Conservation (phyloP, 805 yeast genomes). For the Limtongozyma cylindracea region DNA sequence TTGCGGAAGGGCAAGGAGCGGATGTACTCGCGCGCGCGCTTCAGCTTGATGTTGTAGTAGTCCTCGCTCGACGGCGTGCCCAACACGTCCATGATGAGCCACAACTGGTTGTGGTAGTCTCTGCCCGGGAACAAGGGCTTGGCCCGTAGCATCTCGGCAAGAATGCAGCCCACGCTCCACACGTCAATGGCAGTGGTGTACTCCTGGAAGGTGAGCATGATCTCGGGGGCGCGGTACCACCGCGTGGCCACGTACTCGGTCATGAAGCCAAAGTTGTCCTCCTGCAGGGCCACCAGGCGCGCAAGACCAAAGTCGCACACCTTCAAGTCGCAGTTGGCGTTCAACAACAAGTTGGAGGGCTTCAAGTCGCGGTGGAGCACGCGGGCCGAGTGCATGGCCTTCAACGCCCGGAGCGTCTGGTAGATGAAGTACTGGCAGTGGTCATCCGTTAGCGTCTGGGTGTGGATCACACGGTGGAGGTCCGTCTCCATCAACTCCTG, state of each 20-base stretch:
- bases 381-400: slow-evolving; percentile 82
- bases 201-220: slow-evolving; percentile 82
- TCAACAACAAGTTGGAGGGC: slow-evolving; percentile 67
- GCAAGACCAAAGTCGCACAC: slow-evolving; percentile 92
- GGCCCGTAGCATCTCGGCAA: slow-evolving; percentile 84
- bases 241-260: slow-evolving; percentile 97
- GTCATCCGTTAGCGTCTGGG: slow-evolving; percentile 71
- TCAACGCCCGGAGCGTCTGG: slow-evolving; percentile 75
- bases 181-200: slow-evolving; percentile 92
- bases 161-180: slow-evolving; percentile 95
- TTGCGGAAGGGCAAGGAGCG: slow-evolving; percentile 45
- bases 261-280: slow-evolving; percentile 58
- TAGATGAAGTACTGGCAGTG: slow-evolving; percentile 86
- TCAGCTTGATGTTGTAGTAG: slow-evolving; percentile 46
- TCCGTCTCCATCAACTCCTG: slow-evolving; percentile 83
- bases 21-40: slow-evolving; percentile 75
- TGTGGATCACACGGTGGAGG: slow-evolving; percentile 53
- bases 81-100: slow-evolving; percentile 58
- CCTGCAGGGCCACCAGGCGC: slow-evolving; percentile 29
- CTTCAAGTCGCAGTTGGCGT: slow-evolving; percentile 83
- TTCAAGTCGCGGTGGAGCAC: slow-evolving; percentile 84
- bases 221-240: slow-evolving; percentile 98
- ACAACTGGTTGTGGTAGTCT: slow-evolving; percentile 79
- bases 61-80: slow-evolving; percentile 79
- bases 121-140: slow-evolving; percentile 84